A percentile compares a stretch with the other conserved stretches of the same genome.
phyloP scores from a whole-genome alignment of 768 basidiomycete genomes.

The Boletellus sp. region DNA sequence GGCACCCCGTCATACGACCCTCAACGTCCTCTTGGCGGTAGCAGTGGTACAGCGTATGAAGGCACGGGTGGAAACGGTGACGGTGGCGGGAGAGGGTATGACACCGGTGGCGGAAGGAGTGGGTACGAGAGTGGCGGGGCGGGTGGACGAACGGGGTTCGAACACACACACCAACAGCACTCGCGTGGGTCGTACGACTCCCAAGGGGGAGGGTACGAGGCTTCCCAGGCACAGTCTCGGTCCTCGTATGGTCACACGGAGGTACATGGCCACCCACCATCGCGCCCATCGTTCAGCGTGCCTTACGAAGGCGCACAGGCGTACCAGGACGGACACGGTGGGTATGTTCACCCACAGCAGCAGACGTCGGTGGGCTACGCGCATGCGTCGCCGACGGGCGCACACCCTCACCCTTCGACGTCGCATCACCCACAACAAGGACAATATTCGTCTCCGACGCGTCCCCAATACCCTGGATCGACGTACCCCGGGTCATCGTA shows the following conservation, averaged over 20 bases:
- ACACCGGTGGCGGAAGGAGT: constrained; percentile 10
- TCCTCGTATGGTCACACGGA: constrained; percentile 18
- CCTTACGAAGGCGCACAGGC: constrained; percentile 26
- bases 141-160: constrained; percentile 16
- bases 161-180: constrained; percentile 28
- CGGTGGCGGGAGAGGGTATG: constrained; percentile 22
- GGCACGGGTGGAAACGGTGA: constrained; percentile 6
- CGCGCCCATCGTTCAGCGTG: constrained; percentile 19
- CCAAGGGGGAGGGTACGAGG: constrained; percentile 22
- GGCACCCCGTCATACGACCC: constrained; percentile 18
- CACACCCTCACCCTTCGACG: constrained; percentile 18
- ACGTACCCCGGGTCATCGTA: constrained; percentile 29
- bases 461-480: constrained; percentile 24
- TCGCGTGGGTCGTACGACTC: constrained; percentile 27
- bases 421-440: constrained; percentile 22
- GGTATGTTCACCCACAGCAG: constrained; percentile 22
- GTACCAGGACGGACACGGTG: constrained; percentile 26
- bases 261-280: constrained; percentile 12
- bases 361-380: constrained; percentile 16
- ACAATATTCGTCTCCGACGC: constrained; percentile 25
- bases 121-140: constrained; percentile 20
- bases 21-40: constrained; percentile 15
- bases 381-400: constrained; percentile 18
- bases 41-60: constrained; percentile 15
- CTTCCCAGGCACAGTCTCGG: constrained; percentile 22